Conservation (phyloP, 257 asterid species). For the Ligustrum vulgare region DNA sequence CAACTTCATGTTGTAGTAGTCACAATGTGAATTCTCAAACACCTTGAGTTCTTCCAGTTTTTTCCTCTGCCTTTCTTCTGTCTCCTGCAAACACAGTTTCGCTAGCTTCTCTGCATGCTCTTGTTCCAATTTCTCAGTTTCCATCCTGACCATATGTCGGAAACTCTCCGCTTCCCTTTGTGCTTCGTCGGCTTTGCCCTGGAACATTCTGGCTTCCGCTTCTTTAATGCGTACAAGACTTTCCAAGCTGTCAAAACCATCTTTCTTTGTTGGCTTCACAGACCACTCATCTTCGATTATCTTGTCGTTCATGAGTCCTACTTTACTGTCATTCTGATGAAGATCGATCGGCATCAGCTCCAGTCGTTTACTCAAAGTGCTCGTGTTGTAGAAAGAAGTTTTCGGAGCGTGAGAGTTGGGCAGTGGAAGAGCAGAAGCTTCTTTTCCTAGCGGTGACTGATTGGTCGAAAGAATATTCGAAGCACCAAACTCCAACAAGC, state of each 20-base stretch:
- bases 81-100: constrained; percentile 57
- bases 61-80: constrained; percentile 68
- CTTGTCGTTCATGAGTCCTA: constrained; percentile 37
- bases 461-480: constrained; percentile 30
- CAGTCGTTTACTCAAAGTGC: constrained; percentile 45
- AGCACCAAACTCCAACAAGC: constrained; percentile 44
- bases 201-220: constrained; percentile 91
- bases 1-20: constrained; percentile 81
- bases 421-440: constrained; percentile 37
- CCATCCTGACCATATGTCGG: constrained; percentile 52
- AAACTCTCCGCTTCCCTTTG: constrained; percentile 63
- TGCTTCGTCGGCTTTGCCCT: constrained; percentile 78
- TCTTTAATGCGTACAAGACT: constrained; percentile 73
- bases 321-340: constrained; percentile 39
- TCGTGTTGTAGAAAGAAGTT: constrained; percentile 49
- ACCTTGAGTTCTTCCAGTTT: constrained; percentile 70
- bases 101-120: constrained; percentile 61
- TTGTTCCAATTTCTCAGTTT: constrained; percentile 62
- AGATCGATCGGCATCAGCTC: constrained; percentile 37
- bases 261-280: constrained; percentile 65
- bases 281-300: constrained; percentile 85
- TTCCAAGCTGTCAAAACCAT: constrained; percentile 70
- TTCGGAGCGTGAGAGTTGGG: constrained; percentile 42
- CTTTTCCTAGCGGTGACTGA: constrained; percentile 42
- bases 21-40: constrained; percentile 70